These are phyloP conservation scores for Penicillium hordei DNA, from an alignment of 2,329 filamentous ascomycete genomes.

Conservation along the genomic window DNA sequence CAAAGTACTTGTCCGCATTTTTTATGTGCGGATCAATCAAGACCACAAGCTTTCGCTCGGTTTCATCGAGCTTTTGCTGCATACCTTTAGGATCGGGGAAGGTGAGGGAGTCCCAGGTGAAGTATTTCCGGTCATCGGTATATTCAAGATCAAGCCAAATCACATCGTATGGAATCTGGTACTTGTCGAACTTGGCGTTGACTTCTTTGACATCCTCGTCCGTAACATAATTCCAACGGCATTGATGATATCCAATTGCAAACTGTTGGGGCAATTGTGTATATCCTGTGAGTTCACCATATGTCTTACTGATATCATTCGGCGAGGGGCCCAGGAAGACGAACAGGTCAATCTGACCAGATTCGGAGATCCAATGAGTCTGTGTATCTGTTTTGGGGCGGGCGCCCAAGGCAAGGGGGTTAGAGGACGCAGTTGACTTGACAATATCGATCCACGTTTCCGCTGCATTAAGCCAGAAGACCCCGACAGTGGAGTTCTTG, in stretches of 20 bases:
- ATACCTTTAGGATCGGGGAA: conserved; percentile 85
- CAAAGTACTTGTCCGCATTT: conserved; percentile 73
- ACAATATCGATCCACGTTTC: conserved; percentile 97
- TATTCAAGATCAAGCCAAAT: conserved; percentile 99
- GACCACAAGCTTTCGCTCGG: conserved; percentile 84
- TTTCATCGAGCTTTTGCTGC: conserved; percentile 80
- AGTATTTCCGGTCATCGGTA: conserved; percentile 95
- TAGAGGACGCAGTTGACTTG: conserved; percentile 71
- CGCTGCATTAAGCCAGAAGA: conserved; percentile 96
- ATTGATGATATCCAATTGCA: conserved; percentile 91
- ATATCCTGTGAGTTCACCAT: conserved; percentile 86
- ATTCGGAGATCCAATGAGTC: conserved; percentile 96
- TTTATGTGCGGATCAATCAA: conserved; percentile 99
- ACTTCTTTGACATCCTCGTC: conserved; percentile 97
- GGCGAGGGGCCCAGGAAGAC: conserved; percentile 90
- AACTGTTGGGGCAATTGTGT: conserved; percentile 91
- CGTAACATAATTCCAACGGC: conserved; percentile 97
- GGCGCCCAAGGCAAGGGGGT: conserved; percentile 73
- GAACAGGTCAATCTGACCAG: conserved; percentile 86
- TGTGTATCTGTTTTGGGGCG: conserved; percentile 71
- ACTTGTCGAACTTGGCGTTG: conserved; percentile 92
- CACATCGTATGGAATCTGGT: conserved; percentile 93
- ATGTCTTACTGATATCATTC: conserved; percentile 75
- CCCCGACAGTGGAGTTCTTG: conserved; percentile 87
- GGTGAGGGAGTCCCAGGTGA: conserved; percentile 89